Evolutionary conservation across 768 basidiomycete genomes (phyloP).

Genomic region (Candolleomyces eurysporus): DNA sequence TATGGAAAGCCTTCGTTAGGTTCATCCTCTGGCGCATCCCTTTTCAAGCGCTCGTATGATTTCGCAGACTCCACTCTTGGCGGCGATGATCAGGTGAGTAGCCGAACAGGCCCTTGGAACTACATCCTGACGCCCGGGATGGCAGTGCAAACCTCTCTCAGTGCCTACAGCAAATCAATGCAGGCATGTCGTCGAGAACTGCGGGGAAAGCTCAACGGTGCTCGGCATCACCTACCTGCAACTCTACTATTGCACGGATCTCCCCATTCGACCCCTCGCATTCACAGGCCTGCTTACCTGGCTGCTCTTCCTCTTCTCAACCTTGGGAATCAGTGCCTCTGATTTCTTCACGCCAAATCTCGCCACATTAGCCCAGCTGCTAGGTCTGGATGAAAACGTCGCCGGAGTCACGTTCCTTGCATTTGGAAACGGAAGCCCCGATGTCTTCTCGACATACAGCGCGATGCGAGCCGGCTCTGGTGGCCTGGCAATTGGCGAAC

Average conservation of each 20-base stretch:
- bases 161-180: conserved; percentile 60
- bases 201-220: conserved; percentile 59
- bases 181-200: conserved; percentile 54
- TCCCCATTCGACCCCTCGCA: conserved; percentile 51
- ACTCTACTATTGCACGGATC: conserved; percentile 66
- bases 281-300: conserved; percentile 70
- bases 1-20: conserved; percentile 35
- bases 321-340: conserved; percentile 90
- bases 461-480: conserved; percentile 86
- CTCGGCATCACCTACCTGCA: conserved; percentile 69
- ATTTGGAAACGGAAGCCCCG: conserved; percentile 96
- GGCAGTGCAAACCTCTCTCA: conserved; percentile 65
- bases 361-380: conserved; percentile 78
- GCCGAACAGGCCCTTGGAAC: neutral
- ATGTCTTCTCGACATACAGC: conserved; percentile 94
- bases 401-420: conserved; percentile 97
- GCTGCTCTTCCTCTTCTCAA: conserved; percentile 92
- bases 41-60: conserved; percentile 6
- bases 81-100: conserved; percentile 3
- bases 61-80: neutral
- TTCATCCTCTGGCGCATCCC: neutral
- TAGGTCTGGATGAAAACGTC: conserved; percentile 89
- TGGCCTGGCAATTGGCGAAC: conserved; percentile 89
- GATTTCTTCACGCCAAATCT: conserved; percentile 99
- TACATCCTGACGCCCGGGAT: neutral